These are phyloP conservation scores for Colletotrichum endophyticum DNA, from an alignment of 2,329 filamentous ascomycete genomes.

Conservation along the genomic window DNA sequence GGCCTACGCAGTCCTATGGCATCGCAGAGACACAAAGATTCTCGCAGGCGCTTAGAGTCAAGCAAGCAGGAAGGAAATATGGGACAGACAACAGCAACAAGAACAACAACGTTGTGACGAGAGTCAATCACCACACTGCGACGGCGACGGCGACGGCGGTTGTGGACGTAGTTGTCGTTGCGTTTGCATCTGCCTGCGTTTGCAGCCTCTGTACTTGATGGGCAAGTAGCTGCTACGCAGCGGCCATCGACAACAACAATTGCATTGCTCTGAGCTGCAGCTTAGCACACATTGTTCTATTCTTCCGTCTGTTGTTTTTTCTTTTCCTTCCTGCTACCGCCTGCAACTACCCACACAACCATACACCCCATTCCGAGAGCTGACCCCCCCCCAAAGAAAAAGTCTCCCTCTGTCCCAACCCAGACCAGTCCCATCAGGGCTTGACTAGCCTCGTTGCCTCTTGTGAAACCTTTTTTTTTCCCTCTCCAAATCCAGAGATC, in stretches of 20 bases:
- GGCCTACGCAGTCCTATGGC: neutral
- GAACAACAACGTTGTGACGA: neutral
- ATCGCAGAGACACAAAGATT: neutral
- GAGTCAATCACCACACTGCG: neutral
- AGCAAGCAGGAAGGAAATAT: neutral
- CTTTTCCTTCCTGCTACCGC: neutral
- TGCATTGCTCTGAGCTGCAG: neutral
- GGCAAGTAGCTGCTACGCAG: neutral
- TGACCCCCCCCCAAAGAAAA: neutral
- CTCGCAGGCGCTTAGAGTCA: neutral
- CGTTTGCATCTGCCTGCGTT: neutral
- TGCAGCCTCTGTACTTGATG: constrained; percentile 3
- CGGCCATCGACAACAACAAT: constrained; percentile 7
- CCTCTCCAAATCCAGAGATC: neutral
- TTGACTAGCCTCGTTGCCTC: constrained; percentile 21
- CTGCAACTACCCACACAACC: constrained; percentile 16
- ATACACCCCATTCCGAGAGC: neutral
- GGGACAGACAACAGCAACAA: neutral
- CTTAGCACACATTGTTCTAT: constrained; percentile 2
- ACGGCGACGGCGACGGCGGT: neutral
- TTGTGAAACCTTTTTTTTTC: constrained; percentile 18
- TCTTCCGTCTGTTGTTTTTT: neutral
- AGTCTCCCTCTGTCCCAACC: constrained; percentile 3
- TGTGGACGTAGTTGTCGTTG: neutral
- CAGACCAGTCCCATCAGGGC: constrained; percentile 9